Evolutionary conservation across 2,329 filamentous ascomycete species (phyloP).

Genomic region (Diplocarpon rosae): DNA sequence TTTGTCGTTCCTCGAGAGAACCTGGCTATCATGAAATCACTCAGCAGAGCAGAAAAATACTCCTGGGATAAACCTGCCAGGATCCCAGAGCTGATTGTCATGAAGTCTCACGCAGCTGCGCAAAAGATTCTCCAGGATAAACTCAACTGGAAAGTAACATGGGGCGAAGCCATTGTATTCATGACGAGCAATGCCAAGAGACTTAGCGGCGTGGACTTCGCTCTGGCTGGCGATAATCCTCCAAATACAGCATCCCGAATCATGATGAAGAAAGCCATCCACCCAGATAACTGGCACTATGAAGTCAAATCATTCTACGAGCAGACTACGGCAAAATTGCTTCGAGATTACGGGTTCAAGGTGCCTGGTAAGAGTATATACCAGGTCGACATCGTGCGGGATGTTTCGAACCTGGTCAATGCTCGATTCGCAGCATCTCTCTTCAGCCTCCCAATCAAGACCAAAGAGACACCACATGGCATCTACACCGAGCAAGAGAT

Average conservation of each 20-base stretch:
- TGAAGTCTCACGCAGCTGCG: slow-evolving; percentile 50
- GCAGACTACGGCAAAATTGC: slow-evolving; percentile 46
- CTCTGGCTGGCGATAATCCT: slow-evolving; percentile 41
- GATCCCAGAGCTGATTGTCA: slow-evolving; percentile 39
- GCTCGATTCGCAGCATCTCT: slow-evolving; percentile 44
- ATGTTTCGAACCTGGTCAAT: slow-evolving; percentile 42
- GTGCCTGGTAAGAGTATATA: slow-evolving; percentile 39
- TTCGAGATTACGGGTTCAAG: slow-evolving; percentile 53
- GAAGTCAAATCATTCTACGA: slow-evolving; percentile 59
- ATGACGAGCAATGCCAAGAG: slow-evolving; percentile 44
- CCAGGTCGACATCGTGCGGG: slow-evolving; percentile 59
- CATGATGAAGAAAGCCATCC: slow-evolving; percentile 46
- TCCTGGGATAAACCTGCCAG: slow-evolving; percentile 52
- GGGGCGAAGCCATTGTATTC: slow-evolving; percentile 51
- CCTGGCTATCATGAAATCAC: slow-evolving; percentile 53
- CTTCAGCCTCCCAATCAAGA: slow-evolving; percentile 45
- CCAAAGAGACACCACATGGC: slow-evolving; percentile 36
- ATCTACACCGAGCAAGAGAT: slow-evolving; percentile 45
- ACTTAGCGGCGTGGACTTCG: slow-evolving; percentile 44
- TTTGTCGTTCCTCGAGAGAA: slow-evolving; percentile 63
- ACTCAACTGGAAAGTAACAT: slow-evolving; percentile 51
- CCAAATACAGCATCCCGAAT: slow-evolving; percentile 40
- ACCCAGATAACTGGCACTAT: slow-evolving; percentile 48
- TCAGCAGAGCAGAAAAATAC: slow-evolving; percentile 59
- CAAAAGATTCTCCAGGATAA: slow-evolving; percentile 48